Evolutionary conservation across 2,329 filamentous ascomycete species (phyloP), one percentile per base, ranked within the genome.

Genomic region (Neocucurbitaria cava): DNA sequence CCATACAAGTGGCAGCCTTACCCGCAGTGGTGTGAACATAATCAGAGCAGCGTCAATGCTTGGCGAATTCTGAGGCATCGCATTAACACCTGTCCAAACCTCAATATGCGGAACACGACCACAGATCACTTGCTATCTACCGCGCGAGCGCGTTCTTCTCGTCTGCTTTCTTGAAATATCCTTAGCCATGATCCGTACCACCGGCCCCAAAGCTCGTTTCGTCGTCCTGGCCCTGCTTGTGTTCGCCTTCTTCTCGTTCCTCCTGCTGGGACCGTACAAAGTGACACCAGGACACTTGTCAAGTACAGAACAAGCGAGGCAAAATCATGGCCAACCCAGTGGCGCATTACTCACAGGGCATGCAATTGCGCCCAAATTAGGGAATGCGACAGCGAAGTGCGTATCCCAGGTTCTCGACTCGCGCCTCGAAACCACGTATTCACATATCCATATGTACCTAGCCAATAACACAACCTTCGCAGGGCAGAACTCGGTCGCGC

Each of bases 361-460:
- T 50, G 88, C 87, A 3, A 94, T 92, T 67, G 90, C 90, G 46
- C 88, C 90, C 1, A 92, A 91, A 77, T 80, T 95, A 48, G 91
- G 90, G 70, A 95, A 95, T 76, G 90, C 89, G 56, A 95, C 91
- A 6, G 80, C 86, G 49, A 95, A 94, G 74, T 76, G 74, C 33
- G 74, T 71, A 30, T 17, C 42, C 35, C 39, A 44, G 30, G 31
- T 5, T 35, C 31, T 35, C 31, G 4, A 31, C 28, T 7, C 28
- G 28, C 28, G 28, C 28, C 28, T 31, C 9, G 8, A 15, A 42
- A 24, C n/a, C 51, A 52, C 51, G 46, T 56, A 49, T 54, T 44
- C 26, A 33, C 40, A 36, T 54, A 20, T 52, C 23, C 20, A 52
- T 49, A 54, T 23, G 41, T 35, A 52, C 18, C 50, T 49, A 55